Evolutionary conservation across 164 flowering plant species (phyloP).

Genomic region (Annona cherimola): DNA sequence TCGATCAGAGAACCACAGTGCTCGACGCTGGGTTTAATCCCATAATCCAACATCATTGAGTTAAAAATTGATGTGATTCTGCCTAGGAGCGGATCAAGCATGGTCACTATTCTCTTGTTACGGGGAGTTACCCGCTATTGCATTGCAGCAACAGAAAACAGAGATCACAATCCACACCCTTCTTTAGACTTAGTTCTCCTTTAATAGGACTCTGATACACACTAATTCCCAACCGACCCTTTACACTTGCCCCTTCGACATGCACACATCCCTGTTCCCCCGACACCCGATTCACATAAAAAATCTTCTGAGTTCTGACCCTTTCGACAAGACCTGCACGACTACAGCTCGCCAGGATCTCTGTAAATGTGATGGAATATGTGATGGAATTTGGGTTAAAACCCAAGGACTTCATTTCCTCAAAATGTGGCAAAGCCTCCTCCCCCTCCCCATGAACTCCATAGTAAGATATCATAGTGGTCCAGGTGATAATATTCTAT

Average conservation of each 20-base stretch:
- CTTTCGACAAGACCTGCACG: conserved; percentile 48
- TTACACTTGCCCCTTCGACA: too few species aligned
- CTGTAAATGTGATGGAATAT: conserved; percentile 38
- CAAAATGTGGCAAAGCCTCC: conserved; percentile 36
- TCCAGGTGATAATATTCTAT: conserved; percentile 45
- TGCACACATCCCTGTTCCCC: too few species aligned
- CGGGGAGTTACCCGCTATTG: too few species aligned
- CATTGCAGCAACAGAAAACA: too few species aligned
- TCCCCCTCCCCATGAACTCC: conserved; percentile 56
- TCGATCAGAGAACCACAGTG: conserved; percentile 63
- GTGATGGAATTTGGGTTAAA: conserved; percentile 38
- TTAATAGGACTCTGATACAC: too few species aligned
- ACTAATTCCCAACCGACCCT: too few species aligned
- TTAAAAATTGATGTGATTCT: conserved; percentile 19
- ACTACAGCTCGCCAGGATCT: conserved; percentile 50
- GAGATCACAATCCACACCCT: too few species aligned
- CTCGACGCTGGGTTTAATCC: conserved; percentile 34
- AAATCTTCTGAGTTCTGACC: conserved; percentile 18
- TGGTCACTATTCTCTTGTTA: too few species aligned
- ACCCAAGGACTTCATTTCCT: conserved; percentile 38
- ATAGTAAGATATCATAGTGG: conserved; percentile 52
- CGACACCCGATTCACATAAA: too few species aligned
- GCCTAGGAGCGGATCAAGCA: too few species aligned
- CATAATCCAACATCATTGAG: conserved; percentile 31
- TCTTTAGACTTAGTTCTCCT: too few species aligned